These are phyloP conservation scores for Globisporangium uncinulatum DNA, from an alignment of 352 stramenopile species.

Conservation along the genomic window DNA sequence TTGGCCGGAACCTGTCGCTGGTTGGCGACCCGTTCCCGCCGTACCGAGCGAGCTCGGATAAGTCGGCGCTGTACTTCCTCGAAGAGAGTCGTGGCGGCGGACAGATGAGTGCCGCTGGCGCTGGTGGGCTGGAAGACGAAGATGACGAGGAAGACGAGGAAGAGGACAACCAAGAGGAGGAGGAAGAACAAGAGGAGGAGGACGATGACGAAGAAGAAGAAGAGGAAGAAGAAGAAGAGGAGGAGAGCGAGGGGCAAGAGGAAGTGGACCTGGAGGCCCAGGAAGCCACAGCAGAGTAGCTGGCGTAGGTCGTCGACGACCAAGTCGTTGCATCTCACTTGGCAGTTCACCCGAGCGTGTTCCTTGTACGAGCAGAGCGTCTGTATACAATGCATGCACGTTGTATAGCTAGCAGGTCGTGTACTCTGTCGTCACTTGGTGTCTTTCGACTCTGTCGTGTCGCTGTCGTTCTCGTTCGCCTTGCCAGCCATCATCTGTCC, in stretches of 20 bases:
- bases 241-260: constrained; percentile 11
- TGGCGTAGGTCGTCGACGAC: background rate
- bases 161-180: background rate
- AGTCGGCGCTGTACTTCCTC: constrained; percentile 37
- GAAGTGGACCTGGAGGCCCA: constrained; percentile 5
- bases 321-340: background rate
- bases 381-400: background rate
- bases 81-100: constrained; percentile 17
- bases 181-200: constrained; percentile 3
- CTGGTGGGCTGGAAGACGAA: background rate
- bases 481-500: constrained; percentile 1
- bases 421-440: constrained; percentile 3
- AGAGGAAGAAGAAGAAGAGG: constrained; percentile 10
- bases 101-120: background rate
- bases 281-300: background rate
- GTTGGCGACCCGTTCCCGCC: constrained; percentile 34
- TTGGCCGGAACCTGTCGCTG: constrained; percentile 19
- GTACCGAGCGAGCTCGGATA: constrained; percentile 14
- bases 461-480: constrained; percentile 1
- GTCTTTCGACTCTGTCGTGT: background rate
- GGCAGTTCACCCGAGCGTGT: background rate
- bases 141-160: constrained; percentile 1
- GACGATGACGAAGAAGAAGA: constrained; percentile 4
- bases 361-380: background rate
- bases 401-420: background rate